These are phyloP conservation scores for Bipolaris zeicola DNA, from an alignment of 2,329 filamentous ascomycete genomes.

Conservation along the genomic window DNA sequence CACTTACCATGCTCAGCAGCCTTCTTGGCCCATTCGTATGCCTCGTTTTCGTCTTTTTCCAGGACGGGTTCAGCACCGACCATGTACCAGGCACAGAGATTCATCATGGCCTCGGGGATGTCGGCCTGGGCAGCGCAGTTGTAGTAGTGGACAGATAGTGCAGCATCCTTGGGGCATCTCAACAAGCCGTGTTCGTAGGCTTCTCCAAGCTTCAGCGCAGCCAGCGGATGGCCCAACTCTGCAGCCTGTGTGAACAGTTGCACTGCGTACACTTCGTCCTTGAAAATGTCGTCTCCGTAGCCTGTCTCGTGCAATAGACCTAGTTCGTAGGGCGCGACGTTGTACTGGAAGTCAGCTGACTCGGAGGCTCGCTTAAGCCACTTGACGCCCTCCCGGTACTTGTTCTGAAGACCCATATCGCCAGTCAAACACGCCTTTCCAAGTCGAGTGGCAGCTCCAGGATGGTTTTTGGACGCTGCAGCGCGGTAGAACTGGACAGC, in stretches of 20 bases:
- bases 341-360: conserved; percentile 88
- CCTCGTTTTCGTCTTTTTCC: conserved; percentile 94
- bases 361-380: conserved; percentile 96
- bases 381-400: conserved; percentile 89
- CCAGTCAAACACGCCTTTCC: conserved; percentile 88
- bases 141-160: conserved; percentile 96
- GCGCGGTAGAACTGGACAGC: conserved; percentile 92
- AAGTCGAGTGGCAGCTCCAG: conserved; percentile 90
- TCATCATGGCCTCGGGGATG: conserved; percentile 93
- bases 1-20: conserved; percentile 82
- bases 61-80: conserved; percentile 90
- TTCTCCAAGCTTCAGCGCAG: conserved; percentile 88
- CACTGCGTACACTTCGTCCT: conserved; percentile 86
- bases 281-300: conserved; percentile 93
- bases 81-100: conserved; percentile 97
- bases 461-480: conserved; percentile 90
- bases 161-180: conserved; percentile 86
- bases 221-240: conserved; percentile 85
- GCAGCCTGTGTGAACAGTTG: conserved; percentile 94
- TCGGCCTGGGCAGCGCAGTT: conserved; percentile 86
- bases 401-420: conserved; percentile 81
- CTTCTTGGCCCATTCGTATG: conserved; percentile 91
- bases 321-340: conserved; percentile 88
- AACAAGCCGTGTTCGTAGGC: conserved; percentile 93
- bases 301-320: conserved; percentile 87